Conservation (phyloP, 2,329 filamentous ascomycete species). For the Ramularia endophylla region DNA sequence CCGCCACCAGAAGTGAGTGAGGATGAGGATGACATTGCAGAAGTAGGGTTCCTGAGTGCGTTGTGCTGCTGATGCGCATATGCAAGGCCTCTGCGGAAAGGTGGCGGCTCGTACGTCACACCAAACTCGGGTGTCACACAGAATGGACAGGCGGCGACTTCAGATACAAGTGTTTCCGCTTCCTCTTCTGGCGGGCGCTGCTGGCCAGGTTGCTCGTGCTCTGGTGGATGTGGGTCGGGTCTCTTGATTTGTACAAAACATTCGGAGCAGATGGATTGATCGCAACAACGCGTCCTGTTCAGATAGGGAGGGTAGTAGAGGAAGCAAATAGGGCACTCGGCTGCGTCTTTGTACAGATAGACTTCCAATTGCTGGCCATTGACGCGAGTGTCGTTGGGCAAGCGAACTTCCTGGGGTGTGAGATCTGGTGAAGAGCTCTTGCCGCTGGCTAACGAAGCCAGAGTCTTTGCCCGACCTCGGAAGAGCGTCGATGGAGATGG, state of each 20-base stretch:
- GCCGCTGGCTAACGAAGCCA: slow-evolving; percentile 71
- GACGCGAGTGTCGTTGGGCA: slow-evolving; percentile 78
- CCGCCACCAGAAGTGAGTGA: slow-evolving; percentile 60
- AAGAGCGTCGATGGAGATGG: slow-evolving; percentile 53
- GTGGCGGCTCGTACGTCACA: slow-evolving; percentile 86
- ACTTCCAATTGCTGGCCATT: slow-evolving; percentile 94
- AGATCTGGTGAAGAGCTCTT: slow-evolving; percentile 65
- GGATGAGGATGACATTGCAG: slow-evolving; percentile 81
- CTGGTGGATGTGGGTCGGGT: slow-evolving; percentile 81
- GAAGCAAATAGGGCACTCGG: slow-evolving; percentile 94
- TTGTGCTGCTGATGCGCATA: slow-evolving; percentile 53
- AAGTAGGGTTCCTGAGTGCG: slow-evolving; percentile 49
- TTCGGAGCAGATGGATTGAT: slow-evolving; percentile 94
- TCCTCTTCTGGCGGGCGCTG: slow-evolving; percentile 38
- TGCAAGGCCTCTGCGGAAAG: slow-evolving; percentile 76
- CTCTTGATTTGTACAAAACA: slow-evolving; percentile 99
- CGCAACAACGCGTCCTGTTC: slow-evolving; percentile 90
- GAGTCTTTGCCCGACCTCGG: slow-evolving; percentile 78
- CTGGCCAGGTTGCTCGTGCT: slow-evolving; percentile 46
- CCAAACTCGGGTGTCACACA: slow-evolving; percentile 94
- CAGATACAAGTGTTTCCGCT: slow-evolving; percentile 69
- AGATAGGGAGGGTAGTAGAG: slow-evolving; percentile 91
- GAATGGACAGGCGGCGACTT: slow-evolving; percentile 88
- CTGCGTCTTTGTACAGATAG: slow-evolving; percentile 83
- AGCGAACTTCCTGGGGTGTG: slow-evolving; percentile 66